Evolutionary conservation across 1,284 basidiomycete genomes (phyloP).

Genomic region (Pisolithus thermaeus): DNA sequence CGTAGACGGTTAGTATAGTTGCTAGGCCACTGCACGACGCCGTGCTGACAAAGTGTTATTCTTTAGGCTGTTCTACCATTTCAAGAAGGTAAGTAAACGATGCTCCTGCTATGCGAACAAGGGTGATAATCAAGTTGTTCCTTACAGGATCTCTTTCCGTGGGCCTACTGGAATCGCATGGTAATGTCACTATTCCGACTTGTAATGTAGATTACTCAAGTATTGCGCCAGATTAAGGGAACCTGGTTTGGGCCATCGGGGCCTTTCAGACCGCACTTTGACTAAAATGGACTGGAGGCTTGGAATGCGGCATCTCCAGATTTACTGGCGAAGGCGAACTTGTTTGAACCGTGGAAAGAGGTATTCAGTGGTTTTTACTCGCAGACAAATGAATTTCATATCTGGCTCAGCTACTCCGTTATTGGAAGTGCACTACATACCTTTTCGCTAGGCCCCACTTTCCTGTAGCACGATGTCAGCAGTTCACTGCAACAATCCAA

Average conservation of each 20-base stretch:
- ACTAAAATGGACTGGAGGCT: slow-evolving; percentile 1
- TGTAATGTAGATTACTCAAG: slow-evolving; percentile 2
- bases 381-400: no score
- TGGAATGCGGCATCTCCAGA: no score
- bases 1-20: slow-evolving; percentile 46
- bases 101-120: not conserved
- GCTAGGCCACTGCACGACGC: not conserved
- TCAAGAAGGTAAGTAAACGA: slow-evolving; percentile 71
- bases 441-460: no score
- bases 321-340: not conserved
- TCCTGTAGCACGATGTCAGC: no score
- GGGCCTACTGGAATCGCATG: slow-evolving; percentile 83
- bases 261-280: slow-evolving; percentile 41
- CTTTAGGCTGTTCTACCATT: slow-evolving; percentile 75
- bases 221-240: slow-evolving; percentile 46
- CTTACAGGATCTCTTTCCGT: slow-evolving; percentile 76
- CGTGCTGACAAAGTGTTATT: slow-evolving; percentile 1
- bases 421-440: no score
- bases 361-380: no score
- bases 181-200: slow-evolving; percentile 32
- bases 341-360: not conserved
- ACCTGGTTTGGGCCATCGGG: slow-evolving; percentile 64
- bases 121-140: not conserved
- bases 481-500: no score
- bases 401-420: no score